Evolutionary conservation across 805 yeast species (phyloP).

Genomic region (Jamesozyma hellenica): DNA sequence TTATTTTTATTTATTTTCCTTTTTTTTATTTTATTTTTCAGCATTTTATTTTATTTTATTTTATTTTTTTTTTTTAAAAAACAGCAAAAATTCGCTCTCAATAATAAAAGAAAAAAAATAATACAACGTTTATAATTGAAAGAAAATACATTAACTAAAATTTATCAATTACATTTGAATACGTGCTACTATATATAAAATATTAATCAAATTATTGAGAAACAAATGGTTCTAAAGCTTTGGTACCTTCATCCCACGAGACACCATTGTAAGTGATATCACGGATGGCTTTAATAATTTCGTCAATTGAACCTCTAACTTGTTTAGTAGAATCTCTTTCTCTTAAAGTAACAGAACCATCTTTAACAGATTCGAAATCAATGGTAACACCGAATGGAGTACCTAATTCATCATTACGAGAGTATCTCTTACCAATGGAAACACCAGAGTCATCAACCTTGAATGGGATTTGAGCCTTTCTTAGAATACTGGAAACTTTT

Average conservation of each 20-base stretch:
- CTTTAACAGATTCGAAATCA: slow-evolving; percentile 86
- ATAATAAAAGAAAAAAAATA: no score
- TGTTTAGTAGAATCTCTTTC: slow-evolving; percentile 96
- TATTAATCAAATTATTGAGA: slow-evolving; percentile 30
- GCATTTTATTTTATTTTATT: no score
- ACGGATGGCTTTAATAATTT: slow-evolving; percentile 63
- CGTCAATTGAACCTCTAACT: slow-evolving; percentile 82
- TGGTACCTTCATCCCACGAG: slow-evolving; percentile 82
- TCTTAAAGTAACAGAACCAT: slow-evolving; percentile 83
- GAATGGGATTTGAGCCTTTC: slow-evolving; percentile 78
- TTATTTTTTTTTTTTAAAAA: no score
- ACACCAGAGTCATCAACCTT: slow-evolving; percentile 96
- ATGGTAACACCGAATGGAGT: slow-evolving; percentile 97
- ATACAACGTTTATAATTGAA: not conserved
- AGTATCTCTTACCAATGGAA: slow-evolving; percentile 94
- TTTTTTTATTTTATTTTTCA: no score
- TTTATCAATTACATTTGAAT: no score
- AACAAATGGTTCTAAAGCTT: slow-evolving; percentile 61
- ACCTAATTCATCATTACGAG: slow-evolving; percentile 97
- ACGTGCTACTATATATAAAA: not conserved
- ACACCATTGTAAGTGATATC: slow-evolving; percentile 63
- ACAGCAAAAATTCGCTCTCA: not conserved
- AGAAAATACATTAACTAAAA: not conserved
- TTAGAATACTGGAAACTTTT: slow-evolving; percentile 59
- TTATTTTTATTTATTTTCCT: no score